Conservation (phyloP, 140 eudicot genomes). For the Ambrosia hybrid region DNA sequence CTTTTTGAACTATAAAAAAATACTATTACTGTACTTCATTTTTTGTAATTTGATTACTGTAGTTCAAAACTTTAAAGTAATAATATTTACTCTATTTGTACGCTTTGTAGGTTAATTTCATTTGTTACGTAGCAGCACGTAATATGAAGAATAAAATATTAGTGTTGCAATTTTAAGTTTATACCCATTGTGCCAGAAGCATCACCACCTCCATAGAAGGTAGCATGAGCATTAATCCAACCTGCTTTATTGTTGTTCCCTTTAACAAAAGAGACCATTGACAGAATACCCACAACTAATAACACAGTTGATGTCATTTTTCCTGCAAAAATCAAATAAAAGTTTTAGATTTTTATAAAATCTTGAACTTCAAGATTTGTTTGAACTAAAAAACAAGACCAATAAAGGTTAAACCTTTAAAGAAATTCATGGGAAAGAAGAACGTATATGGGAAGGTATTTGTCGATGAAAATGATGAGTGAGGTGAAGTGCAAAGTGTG, state of each 20-base stretch:
- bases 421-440: conserved; percentile 18
- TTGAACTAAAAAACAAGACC: background rate
- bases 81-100: no score
- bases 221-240: conserved; percentile 74
- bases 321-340: conserved; percentile 11
- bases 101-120: no score
- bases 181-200: conserved; percentile 90
- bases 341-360: no score
- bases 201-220: conserved; percentile 86
- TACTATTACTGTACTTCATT: no score
- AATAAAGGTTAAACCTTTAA: conserved; percentile 27
- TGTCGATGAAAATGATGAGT: conserved; percentile 19
- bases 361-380: conserved; percentile 8
- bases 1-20: no score
- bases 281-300: conserved; percentile 35
- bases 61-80: no score
- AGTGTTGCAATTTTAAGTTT: background rate
- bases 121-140: no score
- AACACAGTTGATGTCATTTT: conserved; percentile 38
- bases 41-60: no score
- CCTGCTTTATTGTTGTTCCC: conserved; percentile 35
- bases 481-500: conserved; percentile 24
- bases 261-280: conserved; percentile 36
- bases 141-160: background rate
- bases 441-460: background rate